Evolutionary conservation across 768 basidiomycete genomes (phyloP).

Genomic region (Tricholoma sp.): DNA sequence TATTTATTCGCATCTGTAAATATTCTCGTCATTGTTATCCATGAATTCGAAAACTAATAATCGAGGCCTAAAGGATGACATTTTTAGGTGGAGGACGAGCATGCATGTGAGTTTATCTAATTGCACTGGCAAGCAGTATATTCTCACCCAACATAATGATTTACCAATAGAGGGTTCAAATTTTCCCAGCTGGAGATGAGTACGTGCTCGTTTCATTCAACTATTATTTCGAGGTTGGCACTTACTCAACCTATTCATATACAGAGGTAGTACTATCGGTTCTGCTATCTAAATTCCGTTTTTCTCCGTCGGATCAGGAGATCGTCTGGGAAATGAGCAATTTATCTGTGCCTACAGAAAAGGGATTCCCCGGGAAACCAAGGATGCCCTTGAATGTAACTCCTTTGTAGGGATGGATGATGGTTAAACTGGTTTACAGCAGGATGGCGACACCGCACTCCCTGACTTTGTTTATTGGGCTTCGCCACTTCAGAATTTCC

Average conservation of each 20-base stretch:
- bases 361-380: constrained; percentile 8
- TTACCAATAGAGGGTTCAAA: constrained; percentile 32
- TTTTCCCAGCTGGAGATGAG: constrained; percentile 41
- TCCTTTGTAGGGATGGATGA: not conserved
- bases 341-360: constrained; percentile 9
- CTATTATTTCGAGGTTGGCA: too few relatives aligned
- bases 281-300: constrained; percentile 13
- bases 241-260: not conserved
- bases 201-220: constrained; percentile 13
- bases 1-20: constrained; percentile 21
- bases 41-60: constrained; percentile 15
- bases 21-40: constrained; percentile 17
- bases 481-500: too few relatives aligned
- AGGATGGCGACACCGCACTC: too few relatives aligned
- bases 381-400: constrained; percentile 6
- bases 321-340: constrained; percentile 15
- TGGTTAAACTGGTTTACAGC: not conserved
- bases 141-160: not conserved
- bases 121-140: not conserved
- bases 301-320: constrained; percentile 9
- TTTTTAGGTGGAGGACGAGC: constrained; percentile 28
- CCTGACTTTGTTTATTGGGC: too few relatives aligned
- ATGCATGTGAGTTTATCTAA: constrained; percentile 27
- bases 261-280: constrained; percentile 15
- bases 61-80: constrained; percentile 23